These are phyloP conservation scores for Tuber brumale DNA, from an alignment of 495 filamentous ascomycete species.

Conservation along the genomic window DNA sequence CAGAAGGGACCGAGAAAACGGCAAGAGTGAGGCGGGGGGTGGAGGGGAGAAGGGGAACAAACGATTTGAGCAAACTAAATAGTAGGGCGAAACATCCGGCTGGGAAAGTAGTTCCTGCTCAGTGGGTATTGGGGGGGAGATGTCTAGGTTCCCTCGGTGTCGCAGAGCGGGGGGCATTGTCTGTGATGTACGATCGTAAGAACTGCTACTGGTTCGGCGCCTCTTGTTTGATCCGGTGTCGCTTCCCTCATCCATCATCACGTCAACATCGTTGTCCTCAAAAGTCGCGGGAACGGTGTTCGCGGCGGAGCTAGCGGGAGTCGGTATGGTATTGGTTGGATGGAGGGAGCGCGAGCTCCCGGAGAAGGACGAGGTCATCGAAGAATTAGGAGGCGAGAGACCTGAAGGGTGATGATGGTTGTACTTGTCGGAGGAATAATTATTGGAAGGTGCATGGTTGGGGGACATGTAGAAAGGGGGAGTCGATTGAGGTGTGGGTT, in stretches of 20 bases:
- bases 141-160: constrained; percentile 26
- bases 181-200: constrained; percentile 30
- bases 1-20: constrained; percentile 1
- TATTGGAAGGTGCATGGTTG: constrained; percentile 41
- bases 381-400: background rate
- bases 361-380: constrained; percentile 24
- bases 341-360: constrained; percentile 30
- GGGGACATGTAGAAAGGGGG: constrained; percentile 39
- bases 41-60: constrained; percentile 33
- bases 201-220: constrained; percentile 41
- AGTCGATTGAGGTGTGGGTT: constrained; percentile 40
- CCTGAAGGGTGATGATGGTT: constrained; percentile 26
- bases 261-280: constrained; percentile 44
- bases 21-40: background rate
- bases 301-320: constrained; percentile 45
- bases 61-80: constrained; percentile 41
- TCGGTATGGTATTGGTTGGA: constrained; percentile 44
- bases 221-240: constrained; percentile 25
- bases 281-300: constrained; percentile 38
- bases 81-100: constrained; percentile 39
- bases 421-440: constrained; percentile 40
- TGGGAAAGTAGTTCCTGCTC: constrained; percentile 38
- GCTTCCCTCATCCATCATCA: constrained; percentile 41
- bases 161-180: constrained; percentile 32
- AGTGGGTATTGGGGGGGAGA: constrained; percentile 32